Evolutionary conservation across 345 rosid species (phyloP).

Genomic region (Bruguiera gymnorhiza): DNA sequence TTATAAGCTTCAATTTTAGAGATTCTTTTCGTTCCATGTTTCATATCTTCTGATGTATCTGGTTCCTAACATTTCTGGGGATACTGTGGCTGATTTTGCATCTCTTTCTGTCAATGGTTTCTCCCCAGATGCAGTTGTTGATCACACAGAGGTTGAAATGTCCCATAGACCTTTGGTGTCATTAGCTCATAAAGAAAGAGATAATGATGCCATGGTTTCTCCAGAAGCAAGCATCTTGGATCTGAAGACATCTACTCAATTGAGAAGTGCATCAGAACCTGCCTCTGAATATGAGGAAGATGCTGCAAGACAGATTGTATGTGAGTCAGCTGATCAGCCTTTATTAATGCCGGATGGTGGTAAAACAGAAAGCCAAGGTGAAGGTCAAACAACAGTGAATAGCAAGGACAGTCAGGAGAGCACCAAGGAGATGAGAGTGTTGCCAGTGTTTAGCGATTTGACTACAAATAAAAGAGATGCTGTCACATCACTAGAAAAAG

Average conservation of each 20-base stretch:
- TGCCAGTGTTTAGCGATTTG: constrained; percentile 30
- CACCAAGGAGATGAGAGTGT: constrained; percentile 23
- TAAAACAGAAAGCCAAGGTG: constrained; percentile 27
- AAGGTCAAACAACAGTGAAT: constrained; percentile 17
- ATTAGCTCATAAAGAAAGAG: constrained; percentile 21
- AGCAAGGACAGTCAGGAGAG: constrained; percentile 26
- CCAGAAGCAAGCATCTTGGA: constrained; percentile 25
- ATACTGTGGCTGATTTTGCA: constrained; percentile 13
- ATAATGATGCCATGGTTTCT: constrained; percentile 13
- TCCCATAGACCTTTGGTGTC: constrained; percentile 15
- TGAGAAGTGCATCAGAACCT: constrained; percentile 18
- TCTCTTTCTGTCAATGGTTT: constrained; percentile 20
- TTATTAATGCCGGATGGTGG: constrained; percentile 23
- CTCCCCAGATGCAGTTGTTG: constrained; percentile 23
- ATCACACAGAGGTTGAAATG: constrained; percentile 28
- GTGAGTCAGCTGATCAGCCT: constrained; percentile 26
- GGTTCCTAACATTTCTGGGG: background rate
- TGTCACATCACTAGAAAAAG: constrained; percentile 29
- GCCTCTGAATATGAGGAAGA: constrained; percentile 24
- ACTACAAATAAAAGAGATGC: constrained; percentile 27
- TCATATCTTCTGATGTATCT: background rate
- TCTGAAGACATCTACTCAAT: constrained; percentile 27
- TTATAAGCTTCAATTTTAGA: constrained; percentile 7
- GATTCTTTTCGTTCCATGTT: background rate
- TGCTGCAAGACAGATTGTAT: constrained; percentile 12